Evolutionary conservation across 2,329 filamentous ascomycete genomes (phyloP), one percentile per base, ranked within the genome.

Genomic region (Ophiostoma australiae): DNA sequence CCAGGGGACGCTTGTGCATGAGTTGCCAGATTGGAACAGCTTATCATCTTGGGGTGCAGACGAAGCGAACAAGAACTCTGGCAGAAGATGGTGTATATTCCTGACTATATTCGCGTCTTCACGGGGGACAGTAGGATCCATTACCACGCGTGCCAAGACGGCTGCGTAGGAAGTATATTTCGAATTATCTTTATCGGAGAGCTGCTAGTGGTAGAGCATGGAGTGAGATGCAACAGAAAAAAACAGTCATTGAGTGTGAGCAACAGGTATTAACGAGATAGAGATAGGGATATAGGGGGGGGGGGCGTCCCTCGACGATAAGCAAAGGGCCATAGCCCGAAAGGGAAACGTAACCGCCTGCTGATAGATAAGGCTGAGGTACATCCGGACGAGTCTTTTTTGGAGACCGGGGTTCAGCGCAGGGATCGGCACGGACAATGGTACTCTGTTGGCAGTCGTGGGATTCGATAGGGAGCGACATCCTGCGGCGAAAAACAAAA

Each of bases 321-420:
- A 68, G 67, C 23, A 68, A 31, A 52, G 61, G 31, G 17, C 61
- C 17, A 65, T 68, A n/a, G n/a, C 67, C 67, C 67, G 41, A 69
- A 69, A 69, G 27, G 67, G 67, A 55, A 69, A 69, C 33, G 27
- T 69, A 69, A 13, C 17, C 67, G 67, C 67, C 44, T n/a, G 27
- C 11, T 31, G 23, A 48, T 67, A 44, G 66, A 68, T 68, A 68
- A 68, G 66, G 35, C 63, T 67, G 66, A 48, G 39, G n/a, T 31
- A 66, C 35, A 39, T 23, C 20, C 33, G 33, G 33, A 66, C 63
- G 33, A 66, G 35, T 33, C 61, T 37, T 33, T 27, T 17, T 3
- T 11, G 20, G 27, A 17, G 11, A 33, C 23, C 27, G 33, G 61
- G 27, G 61, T 37, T 35, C 27, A 33, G 52, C 11, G 23, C 52